Conservation (phyloP, 495 filamentous ascomycete species). For the Opeltia flavorubescens region DNA sequence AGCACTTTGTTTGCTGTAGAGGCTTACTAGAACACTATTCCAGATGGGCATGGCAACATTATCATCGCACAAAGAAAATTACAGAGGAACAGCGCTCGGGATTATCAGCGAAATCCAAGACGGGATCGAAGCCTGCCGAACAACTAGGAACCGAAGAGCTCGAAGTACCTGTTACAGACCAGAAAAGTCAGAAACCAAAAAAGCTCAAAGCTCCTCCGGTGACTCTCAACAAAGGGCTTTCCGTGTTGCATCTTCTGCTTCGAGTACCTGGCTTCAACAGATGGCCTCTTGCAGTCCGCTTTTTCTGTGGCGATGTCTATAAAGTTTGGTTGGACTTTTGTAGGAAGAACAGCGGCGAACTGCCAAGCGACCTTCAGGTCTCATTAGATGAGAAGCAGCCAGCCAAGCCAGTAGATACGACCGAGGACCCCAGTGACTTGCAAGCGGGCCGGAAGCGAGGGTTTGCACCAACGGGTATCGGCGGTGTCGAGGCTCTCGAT, state of each 20-base stretch:
- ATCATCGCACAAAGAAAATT: conserved; percentile 62
- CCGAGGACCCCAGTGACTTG: conserved; percentile 7
- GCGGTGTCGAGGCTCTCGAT: conserved; percentile 27
- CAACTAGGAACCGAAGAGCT: not conserved
- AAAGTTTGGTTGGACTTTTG: conserved; percentile 51
- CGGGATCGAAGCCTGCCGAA: conserved; percentile 16
- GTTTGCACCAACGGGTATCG: not conserved
- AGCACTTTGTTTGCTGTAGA: not conserved
- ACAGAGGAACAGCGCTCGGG: conserved; percentile 36
- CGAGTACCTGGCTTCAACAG: conserved; percentile 58
- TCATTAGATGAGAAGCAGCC: conserved; percentile 36
- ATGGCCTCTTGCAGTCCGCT: conserved; percentile 74
- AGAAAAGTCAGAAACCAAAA: conserved; percentile 7
- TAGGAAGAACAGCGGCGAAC: conserved; percentile 27
- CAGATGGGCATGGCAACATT: conserved; percentile 89
- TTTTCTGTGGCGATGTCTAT: conserved; percentile 60
- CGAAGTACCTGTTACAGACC: no score
- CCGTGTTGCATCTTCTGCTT: conserved; percentile 66
- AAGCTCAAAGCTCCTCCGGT: conserved; percentile 36
- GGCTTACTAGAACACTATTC: not conserved
- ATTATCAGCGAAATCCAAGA: no score
- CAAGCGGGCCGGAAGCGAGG: conserved; percentile 7
- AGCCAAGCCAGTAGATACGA: not conserved
- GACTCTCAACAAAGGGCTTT: conserved; percentile 47
- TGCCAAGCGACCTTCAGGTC: conserved; percentile 38